A percentile compares a stretch with the other conserved stretches of the same genome.
phyloP scores from a whole-genome alignment of 2,329 filamentous ascomycete species.

The Dothiorella sarmentorum region DNA sequence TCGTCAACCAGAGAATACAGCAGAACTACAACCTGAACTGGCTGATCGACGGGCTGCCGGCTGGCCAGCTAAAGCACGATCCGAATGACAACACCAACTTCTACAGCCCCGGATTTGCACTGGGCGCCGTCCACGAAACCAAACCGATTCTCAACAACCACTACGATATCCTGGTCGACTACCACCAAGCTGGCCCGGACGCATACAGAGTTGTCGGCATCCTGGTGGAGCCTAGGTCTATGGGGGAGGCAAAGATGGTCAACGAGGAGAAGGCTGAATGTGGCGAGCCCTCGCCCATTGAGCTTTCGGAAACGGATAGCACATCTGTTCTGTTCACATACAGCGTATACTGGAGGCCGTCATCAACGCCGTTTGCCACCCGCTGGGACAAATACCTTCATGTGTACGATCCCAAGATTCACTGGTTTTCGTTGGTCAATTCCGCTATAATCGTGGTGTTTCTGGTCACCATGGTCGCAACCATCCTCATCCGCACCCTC shows the following conservation, averaged over 20 bases:
- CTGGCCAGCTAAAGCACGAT: constrained; percentile 78
- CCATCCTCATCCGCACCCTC: constrained; percentile 82
- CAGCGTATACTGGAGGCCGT: constrained; percentile 83
- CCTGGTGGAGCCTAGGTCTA: constrained; percentile 76
- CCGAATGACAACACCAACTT: constrained; percentile 72
- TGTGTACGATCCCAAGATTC: constrained; percentile 95
- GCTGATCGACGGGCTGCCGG: constrained; percentile 91
- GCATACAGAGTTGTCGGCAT: constrained; percentile 90
- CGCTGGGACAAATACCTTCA: constrained; percentile 99
- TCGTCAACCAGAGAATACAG: constrained; percentile 77
- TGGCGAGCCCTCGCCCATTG: constrained; percentile 53
- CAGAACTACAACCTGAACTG: constrained; percentile 92
- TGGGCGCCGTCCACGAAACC: constrained; percentile 53
- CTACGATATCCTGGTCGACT: constrained; percentile 90
- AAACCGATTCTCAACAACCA: constrained; percentile 80
- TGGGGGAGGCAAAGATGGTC: constrained; percentile 54
- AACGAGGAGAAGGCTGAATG: constrained; percentile 61
- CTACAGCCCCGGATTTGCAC: constrained; percentile 85
- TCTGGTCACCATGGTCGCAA: constrained; percentile 84
- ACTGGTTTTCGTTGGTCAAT: constrained; percentile 98
- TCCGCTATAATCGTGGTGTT: constrained; percentile 94
- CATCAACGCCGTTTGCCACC: constrained; percentile 86
- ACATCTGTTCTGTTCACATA: constrained; percentile 83
- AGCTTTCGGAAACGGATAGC: constrained; percentile 60
- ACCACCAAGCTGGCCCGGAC: constrained; percentile 71